Evolutionary conservation across 176 grass and related monocot species (phyloP).

Genomic region (Pontederia crassipes): DNA sequence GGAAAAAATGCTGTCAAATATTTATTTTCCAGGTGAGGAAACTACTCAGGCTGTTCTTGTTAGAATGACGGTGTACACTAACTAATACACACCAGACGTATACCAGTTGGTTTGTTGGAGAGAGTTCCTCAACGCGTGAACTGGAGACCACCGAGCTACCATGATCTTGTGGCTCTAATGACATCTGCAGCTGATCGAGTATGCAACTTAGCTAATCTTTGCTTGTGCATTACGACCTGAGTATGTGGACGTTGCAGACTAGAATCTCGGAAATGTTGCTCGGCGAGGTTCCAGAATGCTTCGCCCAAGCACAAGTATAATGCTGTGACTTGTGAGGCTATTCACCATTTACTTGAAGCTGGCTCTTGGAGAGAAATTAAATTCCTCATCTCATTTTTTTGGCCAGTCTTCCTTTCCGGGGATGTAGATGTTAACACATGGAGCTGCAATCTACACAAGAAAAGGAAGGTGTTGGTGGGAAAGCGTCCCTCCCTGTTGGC

Average conservation of each 20-base stretch:
- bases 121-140: constrained; percentile 69
- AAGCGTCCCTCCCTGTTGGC: too few relatives aligned
- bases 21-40: too few relatives aligned
- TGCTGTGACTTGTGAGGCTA: constrained; percentile 60
- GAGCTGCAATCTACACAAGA: too few relatives aligned
- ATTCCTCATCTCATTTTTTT: too few relatives aligned
- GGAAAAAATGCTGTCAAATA: too few relatives aligned
- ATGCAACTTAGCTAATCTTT: neutral
- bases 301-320: constrained; percentile 92
- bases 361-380: too few relatives aligned
- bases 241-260: constrained; percentile 30
- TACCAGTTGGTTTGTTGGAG: constrained; percentile 73
- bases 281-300: constrained; percentile 79
- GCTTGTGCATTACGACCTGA: neutral
- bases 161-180: constrained; percentile 83
- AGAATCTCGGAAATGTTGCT: constrained; percentile 90
- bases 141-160: constrained; percentile 86
- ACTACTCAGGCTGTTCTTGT: constrained; percentile 76
- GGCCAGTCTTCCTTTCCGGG: too few relatives aligned
- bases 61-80: constrained; percentile 62
- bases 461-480: too few relatives aligned
- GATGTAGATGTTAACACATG: too few relatives aligned
- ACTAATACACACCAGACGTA: constrained; percentile 64
- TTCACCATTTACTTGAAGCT: too few relatives aligned
- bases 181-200: constrained; percentile 88